Percentiles rank a stretch among this genome's conserved stretches.
phyloP scores from a whole-genome alignment of 495 filamentous ascomycete species.

The Neurospora cerealis region DNA sequence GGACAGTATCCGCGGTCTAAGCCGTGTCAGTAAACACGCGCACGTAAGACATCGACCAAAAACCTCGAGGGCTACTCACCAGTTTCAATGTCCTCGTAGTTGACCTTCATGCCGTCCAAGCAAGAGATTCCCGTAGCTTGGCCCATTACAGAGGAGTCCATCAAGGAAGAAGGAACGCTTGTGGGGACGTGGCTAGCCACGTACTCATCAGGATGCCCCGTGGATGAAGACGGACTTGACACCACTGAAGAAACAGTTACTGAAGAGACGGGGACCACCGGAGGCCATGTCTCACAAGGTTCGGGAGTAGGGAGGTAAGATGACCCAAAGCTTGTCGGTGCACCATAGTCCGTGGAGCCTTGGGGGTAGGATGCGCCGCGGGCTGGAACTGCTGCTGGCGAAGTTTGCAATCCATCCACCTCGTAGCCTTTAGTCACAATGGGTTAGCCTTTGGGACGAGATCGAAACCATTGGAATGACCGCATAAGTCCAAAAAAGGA shows the following conservation, averaged over 20 bases:
- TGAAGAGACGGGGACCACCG: conserved; percentile 15
- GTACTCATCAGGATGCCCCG: conserved; percentile 28
- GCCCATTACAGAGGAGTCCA: conserved; percentile 20
- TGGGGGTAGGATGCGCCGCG: conserved; percentile 8
- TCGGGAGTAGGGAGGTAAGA: conserved; percentile 26
- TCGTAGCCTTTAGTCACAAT: conserved; percentile 15
- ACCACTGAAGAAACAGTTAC: conserved; percentile 24
- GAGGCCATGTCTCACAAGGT: conserved; percentile 25
- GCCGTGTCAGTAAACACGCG: not conserved
- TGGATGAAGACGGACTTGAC: conserved; percentile 34
- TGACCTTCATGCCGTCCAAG: conserved; percentile 7
- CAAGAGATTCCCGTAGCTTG: conserved; percentile 7
- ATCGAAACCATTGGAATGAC: conserved; percentile 7
- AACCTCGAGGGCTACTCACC: conserved; percentile 7
- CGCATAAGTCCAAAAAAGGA: conserved; percentile 2
- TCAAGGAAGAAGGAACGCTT: conserved; percentile 26
- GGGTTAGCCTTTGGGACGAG: conserved; percentile 11
- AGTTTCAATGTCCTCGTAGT: conserved; percentile 16
- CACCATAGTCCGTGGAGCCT: conserved; percentile 9
- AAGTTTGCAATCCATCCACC: conserved; percentile 4
- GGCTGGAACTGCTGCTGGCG: conserved; percentile 5
- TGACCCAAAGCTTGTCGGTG: conserved; percentile 8
- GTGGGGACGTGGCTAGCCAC: conserved; percentile 26
- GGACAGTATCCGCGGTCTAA: not conserved
- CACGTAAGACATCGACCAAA: not conserved